phyloP scores from a whole-genome alignment of 306 rosid genomes.

The Ochetophila trinervis region DNA sequence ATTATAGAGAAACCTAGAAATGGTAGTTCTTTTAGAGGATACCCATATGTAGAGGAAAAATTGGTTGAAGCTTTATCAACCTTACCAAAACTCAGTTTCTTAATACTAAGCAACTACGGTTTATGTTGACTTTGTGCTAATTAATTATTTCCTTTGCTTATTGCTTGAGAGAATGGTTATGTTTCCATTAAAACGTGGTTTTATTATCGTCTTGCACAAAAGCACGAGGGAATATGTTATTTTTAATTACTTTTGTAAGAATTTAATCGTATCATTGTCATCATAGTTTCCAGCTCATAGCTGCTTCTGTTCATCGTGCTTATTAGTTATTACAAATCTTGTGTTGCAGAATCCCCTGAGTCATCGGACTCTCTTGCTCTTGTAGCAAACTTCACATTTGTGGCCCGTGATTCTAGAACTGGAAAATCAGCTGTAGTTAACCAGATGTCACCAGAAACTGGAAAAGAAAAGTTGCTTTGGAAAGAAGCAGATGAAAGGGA shows the following conservation, averaged over 20 bases:
- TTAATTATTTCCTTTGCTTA: too few relatives aligned
- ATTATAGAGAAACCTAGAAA: too few relatives aligned
- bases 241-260: not conserved
- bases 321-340: constrained; percentile 18
- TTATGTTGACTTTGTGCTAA: too few relatives aligned
- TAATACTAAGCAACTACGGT: too few relatives aligned
- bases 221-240: not conserved
- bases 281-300: constrained; percentile 13
- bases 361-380: constrained; percentile 50
- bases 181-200: too few relatives aligned
- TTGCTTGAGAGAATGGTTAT: too few relatives aligned
- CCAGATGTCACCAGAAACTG: constrained; percentile 60
- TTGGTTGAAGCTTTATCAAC: too few relatives aligned
- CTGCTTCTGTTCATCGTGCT: constrained; percentile 11
- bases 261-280: not conserved
- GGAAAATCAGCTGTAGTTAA: constrained; percentile 68
- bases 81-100: too few relatives aligned
- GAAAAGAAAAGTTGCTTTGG: constrained; percentile 60
- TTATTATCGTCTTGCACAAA: not conserved
- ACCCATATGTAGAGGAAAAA: too few relatives aligned
- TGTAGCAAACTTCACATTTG: constrained; percentile 79
- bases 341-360: constrained; percentile 32
- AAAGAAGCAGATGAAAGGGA: constrained; percentile 75
- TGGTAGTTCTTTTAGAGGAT: too few relatives aligned
- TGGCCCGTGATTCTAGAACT: constrained; percentile 69